Evolutionary conservation across 768 basidiomycete genomes (phyloP).

Genomic region (Tubosaeta brunneosetosa): DNA sequence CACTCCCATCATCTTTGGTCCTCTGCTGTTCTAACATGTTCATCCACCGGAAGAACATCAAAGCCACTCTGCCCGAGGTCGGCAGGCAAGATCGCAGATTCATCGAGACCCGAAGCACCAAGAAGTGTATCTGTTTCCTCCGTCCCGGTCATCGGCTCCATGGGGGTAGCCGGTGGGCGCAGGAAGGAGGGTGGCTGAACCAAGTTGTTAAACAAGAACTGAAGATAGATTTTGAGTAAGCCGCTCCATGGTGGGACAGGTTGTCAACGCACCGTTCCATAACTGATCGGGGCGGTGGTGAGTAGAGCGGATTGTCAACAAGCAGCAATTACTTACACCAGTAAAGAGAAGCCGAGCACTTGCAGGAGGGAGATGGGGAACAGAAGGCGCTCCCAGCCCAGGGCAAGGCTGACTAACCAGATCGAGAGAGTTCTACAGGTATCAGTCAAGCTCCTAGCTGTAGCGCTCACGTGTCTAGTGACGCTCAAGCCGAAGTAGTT

Average conservation of each 20-base stretch:
- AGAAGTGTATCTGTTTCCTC: slow-evolving; percentile 58
- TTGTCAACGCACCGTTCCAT: slow-evolving; percentile 65
- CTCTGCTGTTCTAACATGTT: slow-evolving; percentile 22
- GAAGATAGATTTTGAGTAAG: slow-evolving; percentile 9
- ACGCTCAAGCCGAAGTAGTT: slow-evolving; percentile 91
- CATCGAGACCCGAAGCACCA: slow-evolving; percentile 48
- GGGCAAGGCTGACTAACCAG: slow-evolving; percentile 84
- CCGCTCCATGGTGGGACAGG: slow-evolving; percentile 3
- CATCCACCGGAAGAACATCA: slow-evolving; percentile 66
- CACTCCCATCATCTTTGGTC: slow-evolving; percentile 3
- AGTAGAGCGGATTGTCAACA: slow-evolving; percentile 4
- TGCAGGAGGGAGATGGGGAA: slow-evolving; percentile 82
- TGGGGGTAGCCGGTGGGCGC: slow-evolving; percentile 36
- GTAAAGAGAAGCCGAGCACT: slow-evolving; percentile 75
- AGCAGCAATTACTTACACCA: slow-evolving; percentile 64
- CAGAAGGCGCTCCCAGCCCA: slow-evolving; percentile 87
- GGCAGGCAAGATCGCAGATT: slow-evolving; percentile 77
- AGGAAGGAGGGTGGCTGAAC: slow-evolving; percentile 61
- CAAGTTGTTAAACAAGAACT: slow-evolving; percentile 91
- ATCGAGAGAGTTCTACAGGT: slow-evolving; percentile 95
- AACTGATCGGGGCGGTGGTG: slow-evolving; percentile 40
- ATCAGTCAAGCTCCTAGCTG: slow-evolving; percentile 86
- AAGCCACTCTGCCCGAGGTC: slow-evolving; percentile 80
- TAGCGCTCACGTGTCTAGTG: slow-evolving; percentile 90
- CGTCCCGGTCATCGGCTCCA: slow-evolving; percentile 36